Base-by-base conservation (phyloP, 2,329 filamentous ascomycete species). In the Achaetomium macrosporum region DNA sequence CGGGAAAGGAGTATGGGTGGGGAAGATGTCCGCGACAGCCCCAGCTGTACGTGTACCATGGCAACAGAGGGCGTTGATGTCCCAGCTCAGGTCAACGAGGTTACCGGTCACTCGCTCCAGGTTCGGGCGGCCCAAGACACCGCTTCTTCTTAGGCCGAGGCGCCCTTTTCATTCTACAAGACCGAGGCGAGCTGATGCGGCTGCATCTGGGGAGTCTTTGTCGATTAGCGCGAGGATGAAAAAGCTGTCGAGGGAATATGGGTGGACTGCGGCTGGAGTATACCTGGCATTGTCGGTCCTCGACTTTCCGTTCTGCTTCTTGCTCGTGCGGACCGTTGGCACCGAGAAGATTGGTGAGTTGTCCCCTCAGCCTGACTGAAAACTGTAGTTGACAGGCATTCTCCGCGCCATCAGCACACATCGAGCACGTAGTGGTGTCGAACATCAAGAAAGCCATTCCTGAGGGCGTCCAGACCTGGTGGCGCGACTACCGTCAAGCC, bases 241-340 rank as follows among this genome's bases (percentile, higher is more conserved):
- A 70, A 90, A 88, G 66, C 79, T 99, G 42, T 90, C 87, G 2
- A 84, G 85, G 58, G 92, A 97, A 69, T 99, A 99, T 69, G 93
- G 93, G 39, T 97, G 91, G 90, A 81, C 88, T 3, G 91, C 91
- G 1, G 71, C 96, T 5, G 92, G 90, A n/a, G 88, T 99, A 13
- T 99, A 99, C 69, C 70, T 96, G 11, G 77, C 76, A 1, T 73
- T 99, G 50, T 91, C 88, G 40, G 86, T 88, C 36, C 73, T 96
- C 47, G 93, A 99, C 71, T 95, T 97, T 60, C 93, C 93, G 0
- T 88, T 97, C 67, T 97, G 92, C 72, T 99, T 96, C 73, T 71
- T 95, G 50, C 82, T 93, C 10, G 93, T 99, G 43, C 81, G 85
- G 53, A 74, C 84, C 48, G 78, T 96, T 2, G 93, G 93, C 15